A percentile compares a stretch with the other conserved stretches of the same genome.
Evolutionary conservation across 139 green algal species (phyloP).

Genomic region (Microglena sp.): DNA sequence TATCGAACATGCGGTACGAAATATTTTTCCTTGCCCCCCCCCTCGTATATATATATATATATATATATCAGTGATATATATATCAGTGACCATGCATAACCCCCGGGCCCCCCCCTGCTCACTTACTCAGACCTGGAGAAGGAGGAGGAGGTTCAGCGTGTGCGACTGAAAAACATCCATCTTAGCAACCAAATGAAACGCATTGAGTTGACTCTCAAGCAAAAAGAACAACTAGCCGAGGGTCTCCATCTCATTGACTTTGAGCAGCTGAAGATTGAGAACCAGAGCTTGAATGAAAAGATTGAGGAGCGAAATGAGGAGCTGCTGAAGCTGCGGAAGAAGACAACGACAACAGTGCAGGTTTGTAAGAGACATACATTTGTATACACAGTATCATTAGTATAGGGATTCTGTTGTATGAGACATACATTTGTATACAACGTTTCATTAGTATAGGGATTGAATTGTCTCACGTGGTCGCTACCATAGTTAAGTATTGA

Average conservation of each 20-base stretch:
- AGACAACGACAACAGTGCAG: constrained; percentile 73
- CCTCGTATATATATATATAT: no score
- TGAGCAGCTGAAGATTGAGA: constrained; percentile 93
- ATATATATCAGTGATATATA: no score
- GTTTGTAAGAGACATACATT: constrained; percentile 13
- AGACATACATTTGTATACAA: no score
- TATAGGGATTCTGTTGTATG: no score
- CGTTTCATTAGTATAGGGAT: no score
- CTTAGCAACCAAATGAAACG: constrained; percentile 40
- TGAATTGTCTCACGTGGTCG: no score
- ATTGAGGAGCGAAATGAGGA: constrained; percentile 83
- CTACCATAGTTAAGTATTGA: no score
- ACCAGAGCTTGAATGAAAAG: constrained; percentile 72
- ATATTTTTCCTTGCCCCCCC: no score
- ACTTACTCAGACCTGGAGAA: constrained; percentile 33
- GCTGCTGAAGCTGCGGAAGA: constrained; percentile 74
- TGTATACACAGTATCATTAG: no score
- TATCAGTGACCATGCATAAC: no score
- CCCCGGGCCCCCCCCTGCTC: no score
- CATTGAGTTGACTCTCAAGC: constrained; percentile 32
- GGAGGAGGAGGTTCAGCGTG: constrained; percentile 50
- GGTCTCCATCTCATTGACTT: constrained; percentile 89
- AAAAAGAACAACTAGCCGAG: constrained; percentile 59
- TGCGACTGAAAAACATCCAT: constrained; percentile 59
- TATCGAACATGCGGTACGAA: no score